phyloP scores from a whole-genome alignment of 371 early-diverging fungal genomes.

The Mortierella sp. region DNA sequence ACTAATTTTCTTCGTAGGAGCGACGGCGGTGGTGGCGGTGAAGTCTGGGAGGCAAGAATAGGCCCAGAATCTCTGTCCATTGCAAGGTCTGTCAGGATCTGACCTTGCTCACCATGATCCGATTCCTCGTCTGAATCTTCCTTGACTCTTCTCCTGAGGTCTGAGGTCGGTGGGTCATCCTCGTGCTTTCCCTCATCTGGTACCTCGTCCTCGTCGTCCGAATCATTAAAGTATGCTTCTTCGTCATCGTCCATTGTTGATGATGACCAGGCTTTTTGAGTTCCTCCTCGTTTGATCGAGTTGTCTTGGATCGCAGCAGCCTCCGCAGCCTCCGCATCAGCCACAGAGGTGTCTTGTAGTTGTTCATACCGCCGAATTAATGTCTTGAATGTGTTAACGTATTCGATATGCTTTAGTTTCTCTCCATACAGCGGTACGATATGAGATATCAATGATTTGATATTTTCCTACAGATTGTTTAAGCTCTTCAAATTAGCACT shows the following conservation, averaged over 20 bases:
- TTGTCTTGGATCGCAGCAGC: constrained; percentile 37
- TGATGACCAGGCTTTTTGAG: constrained; percentile 71
- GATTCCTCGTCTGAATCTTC: constrained; percentile 33
- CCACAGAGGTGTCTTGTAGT: constrained; percentile 59
- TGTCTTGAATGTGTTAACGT: constrained; percentile 70
- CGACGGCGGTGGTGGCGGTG: constrained; percentile 25
- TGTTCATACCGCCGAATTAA: constrained; percentile 74
- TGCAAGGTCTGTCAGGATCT: background rate
- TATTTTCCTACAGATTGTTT: constrained; percentile 64
- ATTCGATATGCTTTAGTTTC: constrained; percentile 70
- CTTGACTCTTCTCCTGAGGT: constrained; percentile 41
- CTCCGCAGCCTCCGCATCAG: constrained; percentile 38
- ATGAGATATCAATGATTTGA: constrained; percentile 78
- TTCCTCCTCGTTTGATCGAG: constrained; percentile 24
- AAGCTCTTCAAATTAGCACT: background rate
- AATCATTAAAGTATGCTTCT: constrained; percentile 87
- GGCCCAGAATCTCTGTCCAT: constrained; percentile 31
- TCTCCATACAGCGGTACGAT: constrained; percentile 75
- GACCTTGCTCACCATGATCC: constrained; percentile 7
- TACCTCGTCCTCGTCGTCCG: constrained; percentile 72
- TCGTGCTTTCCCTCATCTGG: constrained; percentile 45
- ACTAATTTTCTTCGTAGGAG: constrained; percentile 37
- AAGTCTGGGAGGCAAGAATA: constrained; percentile 35
- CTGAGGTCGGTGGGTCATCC: constrained; percentile 49
- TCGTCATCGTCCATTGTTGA: constrained; percentile 79